Evolutionary conservation across 2,329 filamentous ascomycete species (phyloP).

Genomic region (Stachybotrys chartarum): DNA sequence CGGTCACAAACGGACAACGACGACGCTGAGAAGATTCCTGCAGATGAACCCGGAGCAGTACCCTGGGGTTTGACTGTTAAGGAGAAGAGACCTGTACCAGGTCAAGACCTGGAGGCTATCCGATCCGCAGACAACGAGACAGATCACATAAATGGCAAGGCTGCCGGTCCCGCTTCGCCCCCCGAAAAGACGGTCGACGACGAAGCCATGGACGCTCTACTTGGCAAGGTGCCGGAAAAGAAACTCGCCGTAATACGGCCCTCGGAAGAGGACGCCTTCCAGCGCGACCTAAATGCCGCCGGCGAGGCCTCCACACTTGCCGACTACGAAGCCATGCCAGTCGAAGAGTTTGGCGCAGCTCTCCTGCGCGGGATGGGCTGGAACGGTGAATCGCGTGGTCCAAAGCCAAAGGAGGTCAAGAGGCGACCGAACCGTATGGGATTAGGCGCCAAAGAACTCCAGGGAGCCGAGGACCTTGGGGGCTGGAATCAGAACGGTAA

Average conservation of each 20-base stretch:
- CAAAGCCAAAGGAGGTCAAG: conserved; percentile 54
- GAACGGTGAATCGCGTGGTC: conserved; percentile 58
- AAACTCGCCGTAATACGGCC: conserved; percentile 44
- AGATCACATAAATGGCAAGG: neutral
- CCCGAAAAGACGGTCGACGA: conserved; percentile 29
- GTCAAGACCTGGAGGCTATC: conserved; percentile 42
- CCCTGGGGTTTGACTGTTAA: conserved; percentile 46
- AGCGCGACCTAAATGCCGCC: conserved; percentile 60
- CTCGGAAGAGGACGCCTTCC: conserved; percentile 62
- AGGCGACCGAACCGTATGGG: conserved; percentile 76
- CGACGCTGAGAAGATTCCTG: conserved; percentile 23
- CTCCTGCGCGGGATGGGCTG: conserved; percentile 91
- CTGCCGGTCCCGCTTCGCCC: neutral
- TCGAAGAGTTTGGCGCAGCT: conserved; percentile 90
- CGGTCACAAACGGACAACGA: conserved; percentile 31
- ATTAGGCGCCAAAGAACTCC: conserved; percentile 78
- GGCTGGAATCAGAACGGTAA: conserved; percentile 69
- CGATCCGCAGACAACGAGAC: conserved; percentile 6
- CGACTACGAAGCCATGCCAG: conserved; percentile 81
- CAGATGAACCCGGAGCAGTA: conserved; percentile 45
- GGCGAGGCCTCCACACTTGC: conserved; percentile 71
- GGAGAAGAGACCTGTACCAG: conserved; percentile 30
- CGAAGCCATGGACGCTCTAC: conserved; percentile 59
- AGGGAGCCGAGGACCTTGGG: conserved; percentile 65
- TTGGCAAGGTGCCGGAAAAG: conserved; percentile 43